Evolutionary conservation across 1,284 basidiomycete species (phyloP).

Genomic region (Moniliophthora roreri): DNA sequence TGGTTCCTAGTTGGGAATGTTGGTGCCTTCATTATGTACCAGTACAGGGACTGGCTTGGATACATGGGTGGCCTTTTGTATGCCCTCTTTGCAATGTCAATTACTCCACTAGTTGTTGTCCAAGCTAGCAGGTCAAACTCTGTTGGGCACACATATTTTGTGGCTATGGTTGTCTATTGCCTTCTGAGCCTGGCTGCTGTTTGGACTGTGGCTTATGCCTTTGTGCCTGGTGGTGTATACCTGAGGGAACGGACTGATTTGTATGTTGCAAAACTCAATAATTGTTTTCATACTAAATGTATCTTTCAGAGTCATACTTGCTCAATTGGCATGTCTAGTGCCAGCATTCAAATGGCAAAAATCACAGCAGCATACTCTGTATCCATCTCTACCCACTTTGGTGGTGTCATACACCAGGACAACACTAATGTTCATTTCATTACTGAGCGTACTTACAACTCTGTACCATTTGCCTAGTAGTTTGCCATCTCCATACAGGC

Average conservation of each 20-base stretch:
- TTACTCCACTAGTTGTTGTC: constrained; percentile 57
- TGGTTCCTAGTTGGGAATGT: constrained; percentile 54
- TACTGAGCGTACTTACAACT: constrained; percentile 52
- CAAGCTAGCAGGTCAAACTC: constrained; percentile 36
- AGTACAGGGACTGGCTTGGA: constrained; percentile 69
- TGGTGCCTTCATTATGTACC: constrained; percentile 59
- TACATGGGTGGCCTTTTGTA: constrained; percentile 73
- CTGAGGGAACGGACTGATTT: constrained; percentile 82
- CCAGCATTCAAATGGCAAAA: constrained; percentile 45
- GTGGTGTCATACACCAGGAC: constrained; percentile 25
- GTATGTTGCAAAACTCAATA: constrained; percentile 35
- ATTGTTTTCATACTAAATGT: constrained; percentile 4
- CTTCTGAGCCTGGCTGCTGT: constrained; percentile 71
- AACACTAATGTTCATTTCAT: constrained; percentile 43
- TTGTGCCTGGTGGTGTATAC: constrained; percentile 82
- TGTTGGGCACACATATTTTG: constrained; percentile 49
- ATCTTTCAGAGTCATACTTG: constrained; percentile 44
- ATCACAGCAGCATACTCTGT: constrained; percentile 5
- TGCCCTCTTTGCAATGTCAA: constrained; percentile 67
- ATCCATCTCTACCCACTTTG: constrained; percentile 13
- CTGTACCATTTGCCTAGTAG: constrained; percentile 50
- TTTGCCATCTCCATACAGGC: constrained; percentile 59
- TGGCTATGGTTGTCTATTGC: constrained; percentile 63
- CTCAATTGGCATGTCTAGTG: constrained; percentile 49
- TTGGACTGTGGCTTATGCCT: constrained; percentile 92